phyloP scores from a whole-genome alignment of 257 asterid species.

The Petunia axillaris region DNA sequence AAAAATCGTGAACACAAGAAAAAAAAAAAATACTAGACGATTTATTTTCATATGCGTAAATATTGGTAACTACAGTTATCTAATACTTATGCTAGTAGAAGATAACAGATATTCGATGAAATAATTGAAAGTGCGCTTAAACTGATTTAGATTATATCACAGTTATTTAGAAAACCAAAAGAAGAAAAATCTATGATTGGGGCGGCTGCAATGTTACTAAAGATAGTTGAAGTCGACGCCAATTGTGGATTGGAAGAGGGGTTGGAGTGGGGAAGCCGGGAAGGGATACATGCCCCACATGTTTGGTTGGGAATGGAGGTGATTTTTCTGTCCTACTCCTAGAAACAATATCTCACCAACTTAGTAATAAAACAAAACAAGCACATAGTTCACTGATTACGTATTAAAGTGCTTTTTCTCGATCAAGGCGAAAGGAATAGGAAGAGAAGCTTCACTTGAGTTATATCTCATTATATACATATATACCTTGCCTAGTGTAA shows the following conservation, averaged over 20 bases:
- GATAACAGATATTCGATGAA: background rate
- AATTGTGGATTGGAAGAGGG: background rate
- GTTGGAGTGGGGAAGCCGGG: background rate
- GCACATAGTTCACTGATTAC: background rate
- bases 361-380: background rate
- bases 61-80: background rate
- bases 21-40: background rate
- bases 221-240: slow-evolving; percentile 19
- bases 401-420: background rate
- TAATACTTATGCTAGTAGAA: background rate
- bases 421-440: background rate
- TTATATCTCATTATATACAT: background rate
- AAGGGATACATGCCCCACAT: slow-evolving; percentile 5
- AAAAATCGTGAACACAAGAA: background rate
- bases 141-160: too few relatives aligned
- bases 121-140: background rate
- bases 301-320: slow-evolving; percentile 21
- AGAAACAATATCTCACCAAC: slow-evolving; percentile 3
- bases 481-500: background rate
- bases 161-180: background rate
- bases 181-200: background rate
- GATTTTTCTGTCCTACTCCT: background rate
- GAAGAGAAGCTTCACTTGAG: slow-evolving; percentile 4
- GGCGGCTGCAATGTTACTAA: background rate
- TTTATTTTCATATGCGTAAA: background rate